These are phyloP conservation scores for Citrus trifoliata DNA, from an alignment of 345 rosid genomes.

Conservation along the genomic window DNA sequence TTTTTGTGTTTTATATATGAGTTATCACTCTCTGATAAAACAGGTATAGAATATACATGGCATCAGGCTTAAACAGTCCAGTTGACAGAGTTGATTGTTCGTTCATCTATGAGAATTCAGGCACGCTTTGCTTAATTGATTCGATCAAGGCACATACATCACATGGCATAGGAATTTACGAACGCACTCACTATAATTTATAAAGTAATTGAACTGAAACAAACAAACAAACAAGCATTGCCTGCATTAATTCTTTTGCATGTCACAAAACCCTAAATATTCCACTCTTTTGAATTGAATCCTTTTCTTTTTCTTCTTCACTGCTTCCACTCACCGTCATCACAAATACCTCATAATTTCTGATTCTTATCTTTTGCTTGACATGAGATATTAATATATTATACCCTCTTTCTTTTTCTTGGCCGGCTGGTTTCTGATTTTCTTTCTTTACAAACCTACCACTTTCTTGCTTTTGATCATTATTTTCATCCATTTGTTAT, in stretches of 20 bases:
- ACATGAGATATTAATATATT: not conserved
- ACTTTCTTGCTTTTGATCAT: slow-evolving; percentile 36
- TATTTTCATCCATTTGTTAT: slow-evolving; percentile 19
- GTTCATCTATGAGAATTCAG: slow-evolving; percentile 18
- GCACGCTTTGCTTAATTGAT: slow-evolving; percentile 41
- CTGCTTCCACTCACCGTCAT: slow-evolving; percentile 21
- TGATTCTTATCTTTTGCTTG: not conserved
- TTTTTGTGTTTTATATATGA: not conserved
- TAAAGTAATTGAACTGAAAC: not conserved
- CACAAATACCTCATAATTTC: slow-evolving; percentile 20
- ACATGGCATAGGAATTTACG: slow-evolving; percentile 19
- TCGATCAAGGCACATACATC: slow-evolving; percentile 15
- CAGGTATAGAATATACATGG: not conserved
- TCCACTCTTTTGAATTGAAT: slow-evolving; percentile 9
- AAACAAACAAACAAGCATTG: slow-evolving; percentile 3
- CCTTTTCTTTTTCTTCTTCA: not conserved
- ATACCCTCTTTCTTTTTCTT: not conserved
- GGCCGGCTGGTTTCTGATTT: slow-evolving; percentile 19
- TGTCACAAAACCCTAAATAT: slow-evolving; percentile 38
- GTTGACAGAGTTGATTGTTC: slow-evolving; percentile 11
- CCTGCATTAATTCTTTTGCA: slow-evolving; percentile 24
- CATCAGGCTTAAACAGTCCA: not conserved
- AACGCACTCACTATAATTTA: slow-evolving; percentile 5
- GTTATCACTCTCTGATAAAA: not conserved
- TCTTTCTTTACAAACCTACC: slow-evolving; percentile 21